Base-by-base conservation (phyloP, 106 monocot genomes). In the Acorus calamus region DNA sequence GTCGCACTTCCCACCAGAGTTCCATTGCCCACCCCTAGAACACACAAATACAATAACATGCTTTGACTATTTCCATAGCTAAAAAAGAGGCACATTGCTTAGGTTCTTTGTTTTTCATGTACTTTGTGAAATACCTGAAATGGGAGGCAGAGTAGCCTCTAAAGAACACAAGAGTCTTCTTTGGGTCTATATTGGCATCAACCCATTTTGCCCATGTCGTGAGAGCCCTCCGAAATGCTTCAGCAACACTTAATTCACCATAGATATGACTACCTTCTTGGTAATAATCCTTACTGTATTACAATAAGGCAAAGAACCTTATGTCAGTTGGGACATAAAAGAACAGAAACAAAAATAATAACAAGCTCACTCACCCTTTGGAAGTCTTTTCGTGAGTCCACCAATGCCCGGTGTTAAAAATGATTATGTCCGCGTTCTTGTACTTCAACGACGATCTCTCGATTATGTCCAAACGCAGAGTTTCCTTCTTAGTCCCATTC, bases 321-420 rank as follows among this genome's bases (percentile, higher is more conserved):
- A 28, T 28, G 28, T 28, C 28, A 28, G 28, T 28, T 28, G 28
- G 28, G 28, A 28, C 28, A 28, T 28, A 28, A 28, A 28, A 28
- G 28, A 28, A 28, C 1, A 28, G 28, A 28, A 7, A 10, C 4
- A 46, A 3, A 9, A 11, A n/a, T n/a, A n/a, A 3, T 5, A 10
- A 14, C 11, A 56, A 12, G 59, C 42, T 12, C 6, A 62, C 3
- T 71, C 76, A 92, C 87, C 88, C 92, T 80, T 80, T 82, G 5
- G 88, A 73, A 11, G 92, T 93, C 76, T 93, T 93, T 62, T 85
- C 84, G 70, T 93, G 92, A 61, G 92, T 88, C 92, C 92, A 93
- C 92, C 92, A 88, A 74, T 93, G 92, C 12, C 92, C 92, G 0
- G 88, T 85, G 62, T 93, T 93, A 75, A 93, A 93, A 47, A 93